Percentiles rank a stretch among this genome's conserved stretches.
Conservation (phyloP, 441 rosid species). For the Codiaeum variegatum region DNA sequence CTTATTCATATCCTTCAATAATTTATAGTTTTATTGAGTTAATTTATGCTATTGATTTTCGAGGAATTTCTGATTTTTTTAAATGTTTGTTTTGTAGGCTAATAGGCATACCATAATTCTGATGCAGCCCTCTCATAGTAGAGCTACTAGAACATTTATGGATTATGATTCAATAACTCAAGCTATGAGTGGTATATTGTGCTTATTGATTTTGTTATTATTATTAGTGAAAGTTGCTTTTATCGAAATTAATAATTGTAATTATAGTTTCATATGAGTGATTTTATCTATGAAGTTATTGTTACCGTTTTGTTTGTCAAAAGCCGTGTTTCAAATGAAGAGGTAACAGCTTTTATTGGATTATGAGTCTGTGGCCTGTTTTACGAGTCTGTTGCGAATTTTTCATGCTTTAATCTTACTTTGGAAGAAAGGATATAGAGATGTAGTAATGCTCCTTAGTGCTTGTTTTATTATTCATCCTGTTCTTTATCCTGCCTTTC, state of each 20-base stretch:
- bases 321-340: background rate
- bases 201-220: background rate
- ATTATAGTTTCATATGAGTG: background rate
- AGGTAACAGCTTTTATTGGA: background rate
- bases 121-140: constrained; percentile 76
- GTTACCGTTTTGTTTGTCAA: background rate
- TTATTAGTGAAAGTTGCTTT: background rate
- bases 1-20: background rate
- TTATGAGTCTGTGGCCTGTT: background rate
- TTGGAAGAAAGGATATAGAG: background rate
- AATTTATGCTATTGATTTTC: background rate
- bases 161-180: constrained; percentile 80
- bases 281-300: background rate
- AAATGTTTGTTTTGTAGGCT: constrained; percentile 47
- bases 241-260: background rate
- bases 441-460: background rate
- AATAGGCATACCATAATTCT: constrained; percentile 89
- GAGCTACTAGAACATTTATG: constrained; percentile 88
- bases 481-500: background rate
- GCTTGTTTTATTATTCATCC: background rate
- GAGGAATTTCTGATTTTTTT: constrained; percentile 14
- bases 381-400: background rate
- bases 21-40: background rate
- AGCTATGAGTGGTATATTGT: constrained; percentile 85
- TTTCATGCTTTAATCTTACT: background rate